phyloP scores from a whole-genome alignment of 169 alveolate species.

The Plasmodium inui region DNA sequence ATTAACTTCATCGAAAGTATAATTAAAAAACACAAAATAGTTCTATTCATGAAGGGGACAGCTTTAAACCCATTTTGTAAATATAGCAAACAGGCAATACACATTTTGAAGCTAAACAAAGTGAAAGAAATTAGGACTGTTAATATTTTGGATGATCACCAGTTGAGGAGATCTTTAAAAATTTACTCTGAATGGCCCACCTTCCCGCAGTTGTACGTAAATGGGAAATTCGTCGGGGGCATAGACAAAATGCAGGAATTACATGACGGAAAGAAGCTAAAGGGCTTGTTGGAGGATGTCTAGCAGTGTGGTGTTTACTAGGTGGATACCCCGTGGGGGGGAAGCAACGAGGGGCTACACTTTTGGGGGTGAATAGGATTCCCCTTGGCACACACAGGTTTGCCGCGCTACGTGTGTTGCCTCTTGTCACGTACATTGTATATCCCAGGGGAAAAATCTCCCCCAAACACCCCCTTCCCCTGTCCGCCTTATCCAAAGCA shows the following conservation, averaged over 20 bases:
- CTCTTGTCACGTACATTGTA: background rate
- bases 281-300: constrained; percentile 79
- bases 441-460: background rate
- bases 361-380: too few relatives aligned
- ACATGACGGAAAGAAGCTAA: constrained; percentile 90
- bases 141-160: constrained; percentile 88
- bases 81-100: constrained; percentile 84
- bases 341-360: background rate
- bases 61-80: constrained; percentile 87
- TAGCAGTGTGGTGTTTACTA: background rate
- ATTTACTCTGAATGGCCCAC: constrained; percentile 95
- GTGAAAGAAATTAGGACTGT: constrained; percentile 84
- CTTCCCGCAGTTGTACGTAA: constrained; percentile 92
- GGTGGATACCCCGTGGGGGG: background rate
- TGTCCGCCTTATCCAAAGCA: background rate
- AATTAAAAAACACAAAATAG: constrained; percentile 77
- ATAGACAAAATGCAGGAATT: constrained; percentile 91
- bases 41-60: constrained; percentile 88
- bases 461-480: background rate
- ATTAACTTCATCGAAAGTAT: constrained; percentile 70
- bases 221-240: constrained; percentile 91
- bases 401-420: background rate
- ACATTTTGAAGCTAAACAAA: constrained; percentile 81
- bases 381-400: background rate
- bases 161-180: constrained; percentile 90